These are phyloP conservation scores for Colletotrichum sp. DNA, from an alignment of 2,329 filamentous ascomycete species.

Conservation along the genomic window DNA sequence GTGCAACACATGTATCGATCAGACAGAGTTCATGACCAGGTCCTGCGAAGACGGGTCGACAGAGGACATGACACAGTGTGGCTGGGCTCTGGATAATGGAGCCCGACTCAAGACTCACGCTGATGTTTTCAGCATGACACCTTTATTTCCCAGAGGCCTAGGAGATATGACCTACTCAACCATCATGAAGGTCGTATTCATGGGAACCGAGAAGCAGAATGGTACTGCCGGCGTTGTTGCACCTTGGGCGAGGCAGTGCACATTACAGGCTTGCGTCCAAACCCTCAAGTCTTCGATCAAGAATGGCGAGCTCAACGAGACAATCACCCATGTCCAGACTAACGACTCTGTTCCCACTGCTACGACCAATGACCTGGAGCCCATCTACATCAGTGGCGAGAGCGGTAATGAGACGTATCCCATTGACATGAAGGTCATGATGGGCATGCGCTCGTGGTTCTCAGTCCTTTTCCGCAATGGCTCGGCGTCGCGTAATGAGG, in stretches of 20 bases:
- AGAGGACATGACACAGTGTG: slow-evolving; percentile 25
- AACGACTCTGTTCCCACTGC: slow-evolving; percentile 30
- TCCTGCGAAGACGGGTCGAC: slow-evolving; percentile 24
- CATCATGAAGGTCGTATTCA: slow-evolving; percentile 36
- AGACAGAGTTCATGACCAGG: slow-evolving; percentile 29
- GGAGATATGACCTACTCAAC: slow-evolving; percentile 33
- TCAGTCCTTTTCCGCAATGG: slow-evolving; percentile 31
- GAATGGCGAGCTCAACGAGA: slow-evolving; percentile 33
- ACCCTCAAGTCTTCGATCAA: slow-evolving; percentile 28
- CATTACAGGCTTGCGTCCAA: slow-evolving; percentile 33
- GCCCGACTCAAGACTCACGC: slow-evolving; percentile 25
- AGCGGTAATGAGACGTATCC: slow-evolving; percentile 23
- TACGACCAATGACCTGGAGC: slow-evolving; percentile 6
- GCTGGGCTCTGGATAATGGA: slow-evolving; percentile 33
- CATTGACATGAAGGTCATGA: slow-evolving; percentile 31
- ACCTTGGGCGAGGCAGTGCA: slow-evolving; percentile 36
- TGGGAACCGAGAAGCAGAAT: slow-evolving; percentile 33
- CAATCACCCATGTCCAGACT: slow-evolving; percentile 17
- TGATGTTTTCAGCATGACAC: slow-evolving; percentile 38
- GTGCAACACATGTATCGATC: slow-evolving; percentile 24
- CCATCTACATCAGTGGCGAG: slow-evolving; percentile 24
- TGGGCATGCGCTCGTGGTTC: slow-evolving; percentile 36
- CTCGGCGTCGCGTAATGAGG: slow-evolving; percentile 29
- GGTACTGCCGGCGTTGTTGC: slow-evolving; percentile 25
- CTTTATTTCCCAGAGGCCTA: slow-evolving; percentile 27